phyloP scores from a whole-genome alignment of 345 rosid species.

The Clarkia xantiana region DNA sequence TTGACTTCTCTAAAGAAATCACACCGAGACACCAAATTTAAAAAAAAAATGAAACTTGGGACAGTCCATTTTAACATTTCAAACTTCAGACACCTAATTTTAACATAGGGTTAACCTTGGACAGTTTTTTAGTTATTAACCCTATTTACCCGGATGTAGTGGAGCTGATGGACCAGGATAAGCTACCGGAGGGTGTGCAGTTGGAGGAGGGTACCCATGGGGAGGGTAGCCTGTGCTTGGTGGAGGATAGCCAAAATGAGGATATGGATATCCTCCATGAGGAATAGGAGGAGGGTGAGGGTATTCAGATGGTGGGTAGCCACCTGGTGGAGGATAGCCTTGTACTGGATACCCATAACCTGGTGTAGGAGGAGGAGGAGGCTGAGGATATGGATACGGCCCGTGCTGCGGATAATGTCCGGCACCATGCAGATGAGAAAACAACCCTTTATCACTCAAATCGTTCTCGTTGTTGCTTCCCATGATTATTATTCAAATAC shows the following conservation, averaged over 20 bases:
- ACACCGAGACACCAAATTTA: too few species aligned
- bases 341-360: constrained; percentile 12
- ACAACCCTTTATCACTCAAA: constrained; percentile 42
- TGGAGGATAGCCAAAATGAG: background rate
- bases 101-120: too few species aligned
- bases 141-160: constrained; percentile 18
- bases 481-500: constrained; percentile 42
- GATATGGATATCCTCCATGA: constrained; percentile 11
- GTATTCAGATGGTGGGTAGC: constrained; percentile 26
- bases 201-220: constrained; percentile 19
- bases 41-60: too few species aligned
- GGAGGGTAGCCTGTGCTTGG: constrained; percentile 23
- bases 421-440: constrained; percentile 48
- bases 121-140: too few species aligned
- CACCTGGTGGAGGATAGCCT: constrained; percentile 43
- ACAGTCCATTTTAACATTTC: too few species aligned
- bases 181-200: background rate
- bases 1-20: too few species aligned
- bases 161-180: constrained; percentile 35
- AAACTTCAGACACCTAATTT: too few species aligned
- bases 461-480: constrained; percentile 20
- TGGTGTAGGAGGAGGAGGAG: constrained; percentile 28
- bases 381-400: constrained; percentile 19
- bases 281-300: constrained; percentile 19
- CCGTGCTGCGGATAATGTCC: constrained; percentile 23